Base-by-base conservation (phyloP, 371 early-diverging fungal genomes). In the Lichtheimia ornata region DNA sequence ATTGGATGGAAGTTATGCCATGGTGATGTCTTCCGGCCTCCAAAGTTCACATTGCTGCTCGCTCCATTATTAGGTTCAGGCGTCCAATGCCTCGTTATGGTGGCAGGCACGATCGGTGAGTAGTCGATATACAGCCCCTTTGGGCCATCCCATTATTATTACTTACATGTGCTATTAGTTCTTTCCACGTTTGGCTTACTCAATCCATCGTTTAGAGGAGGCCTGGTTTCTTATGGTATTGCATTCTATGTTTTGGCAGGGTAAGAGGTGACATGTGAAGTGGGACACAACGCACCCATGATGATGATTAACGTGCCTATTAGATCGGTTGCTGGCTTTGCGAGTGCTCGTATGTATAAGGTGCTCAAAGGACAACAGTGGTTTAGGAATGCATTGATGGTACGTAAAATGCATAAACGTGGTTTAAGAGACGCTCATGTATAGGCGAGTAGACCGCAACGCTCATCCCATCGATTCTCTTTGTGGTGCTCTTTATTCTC, bases 1-100 rank as follows among this genome's bases (percentile, higher is more conserved):
- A 87, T 63, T 81, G 93, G 92, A 9, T 95, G 95, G 95, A 95
- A 95, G 75, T 77, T 94, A 22, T 88, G 94, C 1, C 94, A 94
- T 57, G 94, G 91, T 15, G 95, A 95, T 70, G 91, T 93, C 17
- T 91, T 93, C 67, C 73, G 93, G 13, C 78, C 91, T 2, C 93
- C 93, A 0, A 63, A 58, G 25, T 73, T 81, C 27, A 69, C 81
- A 27, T 82, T 83, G 52, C 66, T 90, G 24, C 70, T 94, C 56
- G 84, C 90, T 15, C 89, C 91, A 4, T 64, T 93, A 27, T 56
- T 93, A 50, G 94, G 94, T n/a, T 87, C 84, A 13, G 94, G 94
- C 9, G 87, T 91, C 15, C 94, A 94, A 56, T 65, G 91, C 17
- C 67, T 89, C 49, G 77, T 82, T 61, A 91, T 91, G 87, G 62